A percentile compares a stretch with the other conserved stretches of the same genome.
Conservation (phyloP, 75 land plant species). For the Picea sitchensis region DNA sequence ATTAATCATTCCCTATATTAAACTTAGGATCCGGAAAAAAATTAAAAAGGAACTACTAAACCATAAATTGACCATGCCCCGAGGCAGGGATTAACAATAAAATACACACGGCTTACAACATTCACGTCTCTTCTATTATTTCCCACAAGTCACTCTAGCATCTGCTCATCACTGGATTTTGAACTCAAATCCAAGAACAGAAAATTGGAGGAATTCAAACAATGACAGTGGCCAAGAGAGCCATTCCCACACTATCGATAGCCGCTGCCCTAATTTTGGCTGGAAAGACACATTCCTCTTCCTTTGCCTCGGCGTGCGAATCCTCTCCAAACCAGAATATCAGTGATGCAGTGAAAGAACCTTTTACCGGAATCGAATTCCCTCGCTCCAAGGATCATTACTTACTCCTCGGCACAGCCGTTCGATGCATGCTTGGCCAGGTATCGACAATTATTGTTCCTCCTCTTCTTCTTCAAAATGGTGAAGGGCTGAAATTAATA, state of each 20-base stretch:
- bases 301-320: neutral
- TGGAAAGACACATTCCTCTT: neutral
- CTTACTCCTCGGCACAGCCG: conserved; percentile 30
- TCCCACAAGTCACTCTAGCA: too few relatives aligned
- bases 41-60: too few relatives aligned
- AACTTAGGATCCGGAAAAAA: too few relatives aligned
- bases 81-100: too few relatives aligned
- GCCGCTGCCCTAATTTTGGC: conserved; percentile 1
- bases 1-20: too few relatives aligned
- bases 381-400: conserved; percentile 22
- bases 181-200: too few relatives aligned
- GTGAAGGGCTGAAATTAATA: neutral
- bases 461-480: neutral
- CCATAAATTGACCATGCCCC: too few relatives aligned
- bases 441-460: conserved; percentile 8
- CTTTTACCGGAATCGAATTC: conserved; percentile 35
- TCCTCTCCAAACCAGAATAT: neutral
- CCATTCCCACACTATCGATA: neutral
- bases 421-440: conserved; percentile 48
- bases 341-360: conserved; percentile 22
- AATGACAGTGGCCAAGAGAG: neutral
- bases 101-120: too few relatives aligned
- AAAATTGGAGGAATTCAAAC: too few relatives aligned
- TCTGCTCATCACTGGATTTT: too few relatives aligned
- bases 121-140: too few relatives aligned